A percentile compares a stretch with the other conserved stretches of the same genome.
Conservation (phyloP, 148 eudicot species). For the Rheum nobile region DNA sequence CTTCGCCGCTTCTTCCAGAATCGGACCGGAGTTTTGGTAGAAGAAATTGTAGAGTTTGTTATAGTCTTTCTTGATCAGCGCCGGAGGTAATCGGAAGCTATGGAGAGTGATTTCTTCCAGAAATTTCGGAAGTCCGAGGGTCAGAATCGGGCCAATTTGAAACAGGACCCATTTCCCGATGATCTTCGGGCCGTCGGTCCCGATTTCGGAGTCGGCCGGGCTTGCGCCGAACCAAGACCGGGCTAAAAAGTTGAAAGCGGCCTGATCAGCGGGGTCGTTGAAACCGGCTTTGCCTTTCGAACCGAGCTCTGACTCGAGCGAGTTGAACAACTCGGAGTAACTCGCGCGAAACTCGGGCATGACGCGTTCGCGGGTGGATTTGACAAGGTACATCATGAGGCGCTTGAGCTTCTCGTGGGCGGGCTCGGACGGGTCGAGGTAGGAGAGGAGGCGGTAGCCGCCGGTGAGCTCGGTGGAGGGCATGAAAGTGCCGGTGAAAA, state of each 20-base stretch:
- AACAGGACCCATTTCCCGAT: conserved; percentile 53
- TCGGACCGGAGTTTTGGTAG: conserved; percentile 20
- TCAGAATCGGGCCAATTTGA: conserved; percentile 49
- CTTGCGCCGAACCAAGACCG: conserved; percentile 31
- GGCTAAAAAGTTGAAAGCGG: conserved; percentile 58
- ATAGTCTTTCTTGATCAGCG: conserved; percentile 50
- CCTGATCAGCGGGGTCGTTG: conserved; percentile 44
- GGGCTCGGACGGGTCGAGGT: conserved; percentile 83
- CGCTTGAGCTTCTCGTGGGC: conserved; percentile 58
- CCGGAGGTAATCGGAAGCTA: conserved; percentile 43
- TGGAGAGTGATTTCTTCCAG: conserved; percentile 51
- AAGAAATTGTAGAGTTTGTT: conserved; percentile 53
- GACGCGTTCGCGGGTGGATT: conserved; percentile 33
- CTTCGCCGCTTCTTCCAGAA: conserved; percentile 48
- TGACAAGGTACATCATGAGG: conserved; percentile 39
- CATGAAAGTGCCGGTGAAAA: conserved; percentile 82
- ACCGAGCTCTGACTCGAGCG: conserved; percentile 42
- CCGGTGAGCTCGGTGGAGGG: conserved; percentile 81
- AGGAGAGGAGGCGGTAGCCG: conserved; percentile 66
- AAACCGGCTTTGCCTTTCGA: conserved; percentile 42
- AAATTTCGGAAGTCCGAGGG: conserved; percentile 51
- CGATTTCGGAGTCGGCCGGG: conserved; percentile 46
- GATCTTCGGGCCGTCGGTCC: conserved; percentile 42
- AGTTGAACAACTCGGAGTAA: conserved; percentile 37
- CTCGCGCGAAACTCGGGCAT: conserved; percentile 56